Base-by-base conservation (phyloP, 2,329 filamentous ascomycete genomes). In the Xylariaceae sp. region DNA sequence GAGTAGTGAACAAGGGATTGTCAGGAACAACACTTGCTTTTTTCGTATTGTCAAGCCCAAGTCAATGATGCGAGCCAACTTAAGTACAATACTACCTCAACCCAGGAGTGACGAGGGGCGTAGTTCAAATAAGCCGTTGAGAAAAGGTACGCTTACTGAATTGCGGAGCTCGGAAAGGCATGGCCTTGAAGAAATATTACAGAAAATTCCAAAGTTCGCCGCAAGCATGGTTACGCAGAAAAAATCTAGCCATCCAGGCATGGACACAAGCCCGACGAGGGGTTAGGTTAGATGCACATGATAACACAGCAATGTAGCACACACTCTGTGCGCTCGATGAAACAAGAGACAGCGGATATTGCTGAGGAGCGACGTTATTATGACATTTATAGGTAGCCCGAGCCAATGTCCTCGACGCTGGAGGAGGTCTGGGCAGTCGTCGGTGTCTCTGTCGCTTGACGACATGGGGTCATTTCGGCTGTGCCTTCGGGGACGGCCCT, bases 181-280 rank as follows among this genome's bases (percentile, higher is more conserved):
- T 39, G 38, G 45, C 46, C 45, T 42, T 22, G 38, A 51, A 36
- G 30, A 44, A 39, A 47, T 40, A 44, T 44, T 44, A 39, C 44
- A 4, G n/a, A 48, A 36, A 39, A 39, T 48, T 52, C 15, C 44
- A 44, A 30, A 40, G 39, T 51, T 53, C 30, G 47, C 40, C 48
- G 51, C 46, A 52, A 47, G 49, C 46, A 30, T 48, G 50, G 55
- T 57, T 55, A 55, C 49, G 53, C 53, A 57, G 39, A 33, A 38
- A n/a, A 49, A 47, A 27, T 39, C 48, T 18, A 51, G 40, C 47
- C 39, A 56, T 42, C 33, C 44, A 51, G 39, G 12, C 27, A 32
- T 31, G 41, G 15, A 43, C 41, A 43, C 41, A 43, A 43, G 11
- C 40, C 52, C 48, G 46, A 52, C 40, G 49, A 50, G 44, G 46